Evolutionary conservation across 176 grass and related monocot genomes (phyloP), one percentile per base, ranked within the genome.

Genomic region (Tillandsia leiboldiana): DNA sequence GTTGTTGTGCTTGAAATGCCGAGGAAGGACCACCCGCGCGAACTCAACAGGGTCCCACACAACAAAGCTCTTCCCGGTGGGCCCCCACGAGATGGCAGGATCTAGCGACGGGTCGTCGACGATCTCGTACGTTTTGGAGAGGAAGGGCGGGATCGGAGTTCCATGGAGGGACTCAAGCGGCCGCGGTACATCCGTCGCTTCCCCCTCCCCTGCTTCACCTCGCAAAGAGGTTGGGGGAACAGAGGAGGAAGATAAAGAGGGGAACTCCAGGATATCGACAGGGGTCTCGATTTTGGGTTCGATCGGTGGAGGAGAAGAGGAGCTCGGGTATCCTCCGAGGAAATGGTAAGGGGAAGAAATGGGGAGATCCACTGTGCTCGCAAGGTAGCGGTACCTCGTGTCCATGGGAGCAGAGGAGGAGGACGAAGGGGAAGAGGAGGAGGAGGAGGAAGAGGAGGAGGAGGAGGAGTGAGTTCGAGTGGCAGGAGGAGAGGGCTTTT

Each of bases 41-140:
- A 99, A 93, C 61, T 74, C 66, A 64, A 82, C 57, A 3, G 89
- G 87, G 2, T 99, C 77, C 94, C 94, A 99, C 0, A 99, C 87
- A 0, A 93, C 89, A 74, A 99, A 93, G 80, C 94, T 99, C 65
- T 92, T 87, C 10, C 89, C 94, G 2, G 84, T 63, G 0, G 80
- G 51, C 14, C 77, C 80, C 94, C 94, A 99, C 26, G 94, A 86
- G 80, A 99, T 77, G 84, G 90, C 77, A 9, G 76, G 48, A 80
- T 99, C 87, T 13, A 99, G 67, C 14, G 73, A 76, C 57, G 87
- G 79, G 33, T 99, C 84, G 20, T 71, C 77, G 47, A 99, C 89
- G 23, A 99, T 82, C 54, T 99, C 89, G 70, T 85, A 99, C 3
- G 89, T 99, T 86, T 99, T 99, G 68, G 89, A 88, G 7, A 93